Conservation (phyloP, 495 filamentous ascomycete genomes). For the Symbiotaphrina buchneri region DNA sequence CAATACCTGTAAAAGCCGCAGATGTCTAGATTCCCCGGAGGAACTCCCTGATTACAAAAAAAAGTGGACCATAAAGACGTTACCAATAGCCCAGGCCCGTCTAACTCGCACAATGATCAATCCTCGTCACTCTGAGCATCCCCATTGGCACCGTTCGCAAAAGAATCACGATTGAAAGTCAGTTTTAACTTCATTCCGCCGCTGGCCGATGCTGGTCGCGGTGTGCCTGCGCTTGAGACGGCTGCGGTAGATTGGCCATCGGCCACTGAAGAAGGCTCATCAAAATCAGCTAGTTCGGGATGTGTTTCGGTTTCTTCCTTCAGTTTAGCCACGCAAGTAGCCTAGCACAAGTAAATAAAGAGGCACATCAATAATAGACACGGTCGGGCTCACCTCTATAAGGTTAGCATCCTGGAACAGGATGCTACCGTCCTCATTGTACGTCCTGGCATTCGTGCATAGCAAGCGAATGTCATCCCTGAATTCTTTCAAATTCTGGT, state of each 20-base stretch:
- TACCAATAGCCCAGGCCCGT: too few species aligned
- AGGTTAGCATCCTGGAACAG: conserved; percentile 80
- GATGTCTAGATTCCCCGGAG: too few species aligned
- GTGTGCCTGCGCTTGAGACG: conserved; percentile 46
- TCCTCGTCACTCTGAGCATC: conserved; percentile 23
- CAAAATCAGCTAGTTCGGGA: conserved; percentile 39
- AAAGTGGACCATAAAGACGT: too few species aligned
- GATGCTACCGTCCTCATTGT: conserved; percentile 85
- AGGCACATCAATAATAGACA: not conserved
- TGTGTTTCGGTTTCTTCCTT: conserved; percentile 45
- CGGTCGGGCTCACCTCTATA: conserved; percentile 50
- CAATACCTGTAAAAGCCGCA: too few species aligned
- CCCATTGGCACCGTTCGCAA: conserved; percentile 16
- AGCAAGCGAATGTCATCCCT: conserved; percentile 59
- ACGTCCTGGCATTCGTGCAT: conserved; percentile 77
- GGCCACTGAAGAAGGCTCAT: conserved; percentile 18
- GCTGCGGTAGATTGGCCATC: conserved; percentile 44
- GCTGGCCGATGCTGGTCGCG: conserved; percentile 28
- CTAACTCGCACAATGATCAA: too few species aligned
- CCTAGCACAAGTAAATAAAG: conserved; percentile 21
- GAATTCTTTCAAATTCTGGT: conserved; percentile 60
- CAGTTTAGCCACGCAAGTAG: conserved; percentile 41
- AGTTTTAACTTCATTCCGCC: conserved; percentile 35
- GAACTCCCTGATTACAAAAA: too few species aligned
- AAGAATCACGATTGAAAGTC: conserved; percentile 25